phyloP scores from a whole-genome alignment of 83 land plant genomes.

The Larix sibirica region DNA sequence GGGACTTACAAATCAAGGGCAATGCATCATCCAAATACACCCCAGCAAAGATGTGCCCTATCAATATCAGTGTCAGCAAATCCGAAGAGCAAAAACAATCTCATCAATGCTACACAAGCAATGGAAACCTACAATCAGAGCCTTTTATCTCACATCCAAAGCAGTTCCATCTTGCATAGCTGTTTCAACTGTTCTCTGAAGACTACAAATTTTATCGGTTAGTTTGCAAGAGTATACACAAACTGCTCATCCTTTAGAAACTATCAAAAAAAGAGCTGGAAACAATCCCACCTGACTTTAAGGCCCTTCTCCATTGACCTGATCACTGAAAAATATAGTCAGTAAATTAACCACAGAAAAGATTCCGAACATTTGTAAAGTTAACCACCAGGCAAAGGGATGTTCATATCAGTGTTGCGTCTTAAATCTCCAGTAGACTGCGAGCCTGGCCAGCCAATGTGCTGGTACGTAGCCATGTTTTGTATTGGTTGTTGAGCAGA shows the following conservation, averaged over 20 bases:
- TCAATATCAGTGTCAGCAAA: slow-evolving; percentile 7
- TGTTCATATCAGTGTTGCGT: slow-evolving; percentile 12
- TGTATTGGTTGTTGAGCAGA: background rate
- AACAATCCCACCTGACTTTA: slow-evolving; percentile 9
- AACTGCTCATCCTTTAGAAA: background rate
- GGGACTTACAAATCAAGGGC: background rate
- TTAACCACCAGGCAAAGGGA: slow-evolving; percentile 17
- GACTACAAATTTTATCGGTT: slow-evolving; percentile 12
- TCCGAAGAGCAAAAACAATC: slow-evolving; percentile 1
- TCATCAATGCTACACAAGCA: slow-evolving; percentile 13
- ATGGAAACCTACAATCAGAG: slow-evolving; percentile 5
- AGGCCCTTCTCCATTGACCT: background rate
- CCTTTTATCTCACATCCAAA: slow-evolving; percentile 10
- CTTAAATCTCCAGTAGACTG: slow-evolving; percentile 11
- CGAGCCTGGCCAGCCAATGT: slow-evolving; percentile 12
- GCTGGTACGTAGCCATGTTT: slow-evolving; percentile 11
- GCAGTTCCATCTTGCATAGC: slow-evolving; percentile 5
- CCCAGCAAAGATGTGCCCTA: slow-evolving; percentile 6
- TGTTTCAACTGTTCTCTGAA: slow-evolving; percentile 7
- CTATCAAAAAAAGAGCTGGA: background rate
- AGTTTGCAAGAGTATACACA: slow-evolving; percentile 10
- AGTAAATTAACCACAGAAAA: background rate
- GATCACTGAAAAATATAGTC: background rate
- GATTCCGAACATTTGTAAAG: background rate
- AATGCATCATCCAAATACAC: background rate